These are phyloP conservation scores for Sodiomyces alkalinus DNA, from an alignment of 2,329 filamentous ascomycete genomes.

Conservation along the genomic window DNA sequence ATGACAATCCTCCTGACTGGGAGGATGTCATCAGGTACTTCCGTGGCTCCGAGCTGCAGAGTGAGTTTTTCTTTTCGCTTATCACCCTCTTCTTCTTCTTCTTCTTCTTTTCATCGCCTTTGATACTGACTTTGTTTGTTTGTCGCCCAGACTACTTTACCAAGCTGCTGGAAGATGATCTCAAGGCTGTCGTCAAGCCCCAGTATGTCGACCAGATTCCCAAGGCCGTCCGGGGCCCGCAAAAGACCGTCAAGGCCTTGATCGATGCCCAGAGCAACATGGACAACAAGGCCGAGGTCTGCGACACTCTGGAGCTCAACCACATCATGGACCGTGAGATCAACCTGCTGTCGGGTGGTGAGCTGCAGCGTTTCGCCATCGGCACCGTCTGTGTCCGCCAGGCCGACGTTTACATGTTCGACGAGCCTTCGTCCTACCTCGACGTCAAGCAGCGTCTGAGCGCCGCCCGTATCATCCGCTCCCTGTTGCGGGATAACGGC, in stretches of 20 bases:
- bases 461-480: slow-evolving; percentile 83
- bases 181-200: slow-evolving; percentile 96
- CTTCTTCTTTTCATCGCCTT: not conserved
- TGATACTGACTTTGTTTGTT: not conserved
- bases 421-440: slow-evolving; percentile 95
- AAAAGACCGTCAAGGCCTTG: slow-evolving; percentile 66
- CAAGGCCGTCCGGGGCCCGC: slow-evolving; percentile 68
- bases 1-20: slow-evolving; percentile 96
- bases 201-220: slow-evolving; percentile 99
- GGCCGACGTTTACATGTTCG: slow-evolving; percentile 98
- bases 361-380: slow-evolving; percentile 95
- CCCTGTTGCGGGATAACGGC: slow-evolving; percentile 72
- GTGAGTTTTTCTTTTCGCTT: too few relatives aligned
- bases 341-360: slow-evolving; percentile 81
- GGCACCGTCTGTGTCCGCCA: slow-evolving; percentile 90
- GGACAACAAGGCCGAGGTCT: slow-evolving; percentile 67
- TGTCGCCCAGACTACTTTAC: slow-evolving; percentile 71
- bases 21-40: slow-evolving; percentile 98
- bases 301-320: slow-evolving; percentile 70
- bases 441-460: slow-evolving; percentile 98
- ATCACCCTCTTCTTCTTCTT: not conserved
- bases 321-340: slow-evolving; percentile 91
- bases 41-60: slow-evolving; percentile 92
- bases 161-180: slow-evolving; percentile 89
- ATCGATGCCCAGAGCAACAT: slow-evolving; percentile 64